phyloP scores from a whole-genome alignment of 2,329 filamentous ascomycete species.

The Onygenales sp. region DNA sequence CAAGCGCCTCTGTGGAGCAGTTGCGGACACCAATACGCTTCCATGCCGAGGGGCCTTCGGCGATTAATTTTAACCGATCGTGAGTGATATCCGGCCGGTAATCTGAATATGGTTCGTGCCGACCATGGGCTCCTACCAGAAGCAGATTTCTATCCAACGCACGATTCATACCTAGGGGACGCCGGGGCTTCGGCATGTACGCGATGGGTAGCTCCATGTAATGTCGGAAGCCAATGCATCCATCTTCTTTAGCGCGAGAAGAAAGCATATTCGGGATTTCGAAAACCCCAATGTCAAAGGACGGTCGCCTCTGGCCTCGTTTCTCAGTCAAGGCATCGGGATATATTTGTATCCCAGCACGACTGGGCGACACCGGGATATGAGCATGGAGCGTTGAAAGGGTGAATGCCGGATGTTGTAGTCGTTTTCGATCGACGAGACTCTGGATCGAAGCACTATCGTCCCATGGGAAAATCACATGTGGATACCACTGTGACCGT shows the following conservation, averaged over 20 bases:
- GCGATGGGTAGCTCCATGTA: slow-evolving; percentile 37
- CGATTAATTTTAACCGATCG: slow-evolving; percentile 27
- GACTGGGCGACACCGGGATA: slow-evolving; percentile 31
- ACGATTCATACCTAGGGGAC: slow-evolving; percentile 8
- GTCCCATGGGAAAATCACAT: slow-evolving; percentile 37
- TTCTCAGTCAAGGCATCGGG: slow-evolving; percentile 4
- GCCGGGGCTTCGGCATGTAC: slow-evolving; percentile 5
- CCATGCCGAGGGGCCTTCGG: slow-evolving; percentile 30
- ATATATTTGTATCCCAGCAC: slow-evolving; percentile 17
- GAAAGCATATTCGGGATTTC: slow-evolving; percentile 42
- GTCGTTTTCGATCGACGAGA: slow-evolving; percentile 29
- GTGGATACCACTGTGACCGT: slow-evolving; percentile 31
- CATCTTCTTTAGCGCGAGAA: slow-evolving; percentile 35
- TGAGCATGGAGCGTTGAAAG: slow-evolving; percentile 36
- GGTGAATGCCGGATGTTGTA: slow-evolving; percentile 33
- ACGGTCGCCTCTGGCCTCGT: slow-evolving; percentile 23
- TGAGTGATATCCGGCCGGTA: slow-evolving; percentile 25
- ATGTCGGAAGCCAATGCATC: slow-evolving; percentile 38
- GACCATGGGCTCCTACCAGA: not conserved
- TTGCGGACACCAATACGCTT: slow-evolving; percentile 33
- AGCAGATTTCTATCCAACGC: slow-evolving; percentile 20
- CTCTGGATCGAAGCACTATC: slow-evolving; percentile 30
- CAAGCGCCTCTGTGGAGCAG: slow-evolving; percentile 22
- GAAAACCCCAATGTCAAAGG: slow-evolving; percentile 36
- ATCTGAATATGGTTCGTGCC: slow-evolving; percentile 25